Percentiles rank a stretch among this genome's conserved stretches.
These are phyloP conservation scores for Aspergillus pseudotamarii DNA, from an alignment of 2,329 filamentous ascomycete species.

Conservation along the genomic window DNA sequence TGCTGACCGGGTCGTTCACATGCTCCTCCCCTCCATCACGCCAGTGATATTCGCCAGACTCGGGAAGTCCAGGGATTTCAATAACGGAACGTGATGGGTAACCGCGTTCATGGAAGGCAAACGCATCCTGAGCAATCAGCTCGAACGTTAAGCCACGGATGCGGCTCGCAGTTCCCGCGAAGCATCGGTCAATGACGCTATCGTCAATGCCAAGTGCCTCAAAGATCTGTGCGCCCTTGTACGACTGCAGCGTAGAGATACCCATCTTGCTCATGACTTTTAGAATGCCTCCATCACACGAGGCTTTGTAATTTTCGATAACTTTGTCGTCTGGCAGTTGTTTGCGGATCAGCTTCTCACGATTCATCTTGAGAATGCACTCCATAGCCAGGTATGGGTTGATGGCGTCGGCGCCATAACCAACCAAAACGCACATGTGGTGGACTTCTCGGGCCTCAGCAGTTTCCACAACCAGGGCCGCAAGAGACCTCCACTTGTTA, in stretches of 20 bases:
- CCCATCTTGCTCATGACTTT: slow-evolving; percentile 99
- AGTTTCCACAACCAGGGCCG: slow-evolving; percentile 85
- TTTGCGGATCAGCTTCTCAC: slow-evolving; percentile 89
- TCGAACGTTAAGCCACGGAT: slow-evolving; percentile 95
- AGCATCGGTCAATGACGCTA: slow-evolving; percentile 88
- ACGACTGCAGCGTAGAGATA: slow-evolving; percentile 92
- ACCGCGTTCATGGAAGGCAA: slow-evolving; percentile 91
- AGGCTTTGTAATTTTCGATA: slow-evolving; percentile 95
- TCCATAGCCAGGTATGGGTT: slow-evolving; percentile 96
- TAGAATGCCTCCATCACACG: slow-evolving; percentile 91
- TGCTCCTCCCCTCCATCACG: slow-evolving; percentile 93
- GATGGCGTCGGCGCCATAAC: slow-evolving; percentile 91
- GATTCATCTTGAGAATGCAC: slow-evolving; percentile 95
- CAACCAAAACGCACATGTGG: slow-evolving; percentile 97
- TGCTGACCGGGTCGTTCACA: slow-evolving; percentile 90
- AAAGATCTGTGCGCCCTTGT: slow-evolving; percentile 98
- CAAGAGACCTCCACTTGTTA: slow-evolving; percentile 93
- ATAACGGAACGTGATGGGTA: slow-evolving; percentile 80
- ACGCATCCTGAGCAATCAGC: slow-evolving; percentile 88
- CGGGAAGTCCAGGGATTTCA: slow-evolving; percentile 76
- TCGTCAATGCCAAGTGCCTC: slow-evolving; percentile 94
- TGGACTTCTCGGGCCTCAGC: slow-evolving; percentile 96
- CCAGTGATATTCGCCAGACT: slow-evolving; percentile 98
- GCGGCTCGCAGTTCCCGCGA: slow-evolving; percentile 89
- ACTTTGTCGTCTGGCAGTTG: slow-evolving; percentile 79